Evolutionary conservation across 345 rosid genomes (phyloP).

Genomic region (Gossypium bickii): DNA sequence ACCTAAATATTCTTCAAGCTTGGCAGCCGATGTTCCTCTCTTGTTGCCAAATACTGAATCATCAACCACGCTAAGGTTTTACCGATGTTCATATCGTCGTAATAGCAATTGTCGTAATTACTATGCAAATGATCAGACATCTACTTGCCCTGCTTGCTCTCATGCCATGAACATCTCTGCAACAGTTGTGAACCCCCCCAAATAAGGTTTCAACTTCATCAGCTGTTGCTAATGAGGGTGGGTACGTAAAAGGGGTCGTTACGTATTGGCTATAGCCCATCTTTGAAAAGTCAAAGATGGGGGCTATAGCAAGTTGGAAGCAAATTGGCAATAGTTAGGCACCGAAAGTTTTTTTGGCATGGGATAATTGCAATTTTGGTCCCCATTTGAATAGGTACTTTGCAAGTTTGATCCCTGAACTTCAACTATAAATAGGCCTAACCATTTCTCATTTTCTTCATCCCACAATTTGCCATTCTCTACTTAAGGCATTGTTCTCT

Average conservation of each 20-base stretch:
- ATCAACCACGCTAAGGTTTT: background rate
- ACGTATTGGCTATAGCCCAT: too few species aligned
- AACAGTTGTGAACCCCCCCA: background rate
- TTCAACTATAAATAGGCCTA: too few species aligned
- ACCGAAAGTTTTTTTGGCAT: too few species aligned
- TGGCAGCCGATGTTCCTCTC: background rate
- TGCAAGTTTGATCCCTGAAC: too few species aligned
- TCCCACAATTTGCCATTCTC: too few species aligned
- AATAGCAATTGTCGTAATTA: background rate
- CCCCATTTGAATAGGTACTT: too few species aligned
- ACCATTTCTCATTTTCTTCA: too few species aligned
- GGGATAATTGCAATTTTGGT: too few species aligned
- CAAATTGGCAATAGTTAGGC: too few species aligned
- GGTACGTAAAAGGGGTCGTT: constrained; percentile 28
- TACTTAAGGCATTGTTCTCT: too few species aligned
- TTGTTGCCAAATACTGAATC: background rate
- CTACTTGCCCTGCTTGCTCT: background rate
- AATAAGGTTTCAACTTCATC: background rate
- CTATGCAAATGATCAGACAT: background rate
- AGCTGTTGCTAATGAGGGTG: constrained; percentile 8
- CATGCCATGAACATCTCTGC: accelerated
- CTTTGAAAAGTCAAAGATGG: too few species aligned
- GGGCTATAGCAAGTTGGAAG: too few species aligned
- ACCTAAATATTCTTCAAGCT: background rate
- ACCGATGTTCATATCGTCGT: background rate